phyloP scores from a whole-genome alignment of 371 early-diverging fungal genomes.

The Syncephalastrum contaminatum region DNA sequence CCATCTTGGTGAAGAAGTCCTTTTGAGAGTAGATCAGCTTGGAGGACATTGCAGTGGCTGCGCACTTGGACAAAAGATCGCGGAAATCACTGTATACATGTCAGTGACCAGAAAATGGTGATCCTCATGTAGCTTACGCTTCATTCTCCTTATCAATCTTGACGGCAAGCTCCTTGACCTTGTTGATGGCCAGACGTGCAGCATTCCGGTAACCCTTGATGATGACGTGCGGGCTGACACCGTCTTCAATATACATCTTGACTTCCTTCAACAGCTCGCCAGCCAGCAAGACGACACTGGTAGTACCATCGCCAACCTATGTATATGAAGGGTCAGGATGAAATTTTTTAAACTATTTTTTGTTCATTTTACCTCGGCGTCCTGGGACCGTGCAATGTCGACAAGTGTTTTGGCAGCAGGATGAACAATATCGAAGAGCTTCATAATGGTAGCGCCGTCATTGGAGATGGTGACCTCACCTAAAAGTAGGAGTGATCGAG shows the following conservation, averaged over 20 bases:
- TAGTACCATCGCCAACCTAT: slow-evolving; percentile 99
- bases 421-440: slow-evolving; percentile 97
- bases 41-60: slow-evolving; percentile 98
- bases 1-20: slow-evolving; percentile 98
- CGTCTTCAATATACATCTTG: slow-evolving; percentile 94
- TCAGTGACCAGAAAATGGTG: not conserved
- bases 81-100: slow-evolving; percentile 70
- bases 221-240: slow-evolving; percentile 93
- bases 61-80: slow-evolving; percentile 93
- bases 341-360: not conserved
- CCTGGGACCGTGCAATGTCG: slow-evolving; percentile 98
- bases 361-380: slow-evolving; percentile 86
- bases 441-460: slow-evolving; percentile 99
- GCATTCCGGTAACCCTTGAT: slow-evolving; percentile 94
- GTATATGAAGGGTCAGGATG: not conserved
- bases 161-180: slow-evolving; percentile 85
- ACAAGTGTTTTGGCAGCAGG: slow-evolving; percentile 99
- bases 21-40: slow-evolving; percentile 98
- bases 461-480: slow-evolving; percentile 98
- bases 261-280: slow-evolving; percentile 96
- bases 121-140: slow-evolving; percentile 45
- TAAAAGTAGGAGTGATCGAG: slow-evolving; percentile 17
- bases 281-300: slow-evolving; percentile 98
- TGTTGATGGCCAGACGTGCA: slow-evolving; percentile 79
- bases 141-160: slow-evolving; percentile 74